Base-by-base conservation (phyloP, 805 yeast genomes). In the Barnettozyma salicaria region DNA sequence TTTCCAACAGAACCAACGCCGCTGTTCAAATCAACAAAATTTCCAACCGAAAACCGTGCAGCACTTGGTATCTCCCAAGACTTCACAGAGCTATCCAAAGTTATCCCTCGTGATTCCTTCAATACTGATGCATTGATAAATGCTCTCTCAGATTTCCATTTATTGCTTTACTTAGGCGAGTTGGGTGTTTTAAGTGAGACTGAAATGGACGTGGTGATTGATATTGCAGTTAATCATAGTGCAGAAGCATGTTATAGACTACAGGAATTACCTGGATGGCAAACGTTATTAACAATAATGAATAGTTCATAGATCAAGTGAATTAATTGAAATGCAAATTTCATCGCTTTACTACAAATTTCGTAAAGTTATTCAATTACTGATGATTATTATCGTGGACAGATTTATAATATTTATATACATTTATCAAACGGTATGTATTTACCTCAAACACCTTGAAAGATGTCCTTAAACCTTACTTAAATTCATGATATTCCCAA, bases 1-100 rank as follows among this genome's bases (percentile, higher is more conserved):
- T 90, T 92, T 71, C 95, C 96, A 2, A 74, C 78, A 44, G 64
- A 67, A 0, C 53, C 78, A 1, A 53, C 46, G 5, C 78, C 85
- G 2, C 45, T 64, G 42, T 82, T 84, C 59, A 58, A 58, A 7
- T 51, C 68, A 0, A 48, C 54, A 13, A 56, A 61, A 4, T 89
- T 86, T 63, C 78, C 92, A 2, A 74, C 89, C 56, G 95, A 85
- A 48, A 82, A 89, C 55, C 67, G 97, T 37, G 83, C 74, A 38
- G 78, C 76, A 30, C 56, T 84, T 52, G 94, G 96, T 2, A 76
- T 75, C 16, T 65, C 79, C 2, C 95, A 86, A 52, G 85, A 82
- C 43, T 67, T 82, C 44, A 50, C 57, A 6, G 72, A 72, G 33
- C 59, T 86, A 30, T 70, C 68, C 40, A 63, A 56, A 11, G 77